A percentile compares a stretch with the other conserved stretches of the same genome.
phyloP scores from a whole-genome alignment of 2,329 filamentous ascomycete species.

The Drechslerella dactyloides region DNA sequence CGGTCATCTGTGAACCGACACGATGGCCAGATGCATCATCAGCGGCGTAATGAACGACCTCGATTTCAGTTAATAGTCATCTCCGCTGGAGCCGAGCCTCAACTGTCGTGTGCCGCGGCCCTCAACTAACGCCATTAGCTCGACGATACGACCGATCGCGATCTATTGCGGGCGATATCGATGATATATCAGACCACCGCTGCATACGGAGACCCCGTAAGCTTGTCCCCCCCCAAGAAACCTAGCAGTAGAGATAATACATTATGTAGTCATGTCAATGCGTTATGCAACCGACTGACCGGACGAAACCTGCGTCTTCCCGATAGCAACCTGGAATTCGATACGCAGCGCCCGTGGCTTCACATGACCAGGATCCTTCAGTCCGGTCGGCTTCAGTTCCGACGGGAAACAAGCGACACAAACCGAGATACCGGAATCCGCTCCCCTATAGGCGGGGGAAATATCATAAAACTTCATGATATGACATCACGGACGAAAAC shows the following conservation, averaged over 20 bases:
- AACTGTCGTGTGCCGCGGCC: background rate
- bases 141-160: no score
- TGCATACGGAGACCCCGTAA: background rate
- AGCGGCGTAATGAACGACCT: background rate
- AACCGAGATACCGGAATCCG: background rate
- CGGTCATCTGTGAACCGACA: no score
- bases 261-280: slow-evolving; percentile 10
- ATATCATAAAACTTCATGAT: slow-evolving; percentile 23
- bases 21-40: background rate
- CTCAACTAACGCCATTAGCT: no score
- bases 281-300: slow-evolving; percentile 26
- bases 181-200: background rate
- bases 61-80: background rate
- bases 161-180: background rate
- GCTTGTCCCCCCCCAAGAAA: background rate
- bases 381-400: background rate
- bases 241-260: background rate
- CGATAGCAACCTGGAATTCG: background rate
- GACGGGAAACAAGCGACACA: background rate
- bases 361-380: background rate
- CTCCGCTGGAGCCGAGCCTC: background rate
- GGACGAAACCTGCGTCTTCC: slow-evolving; percentile 21
- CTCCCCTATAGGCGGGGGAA: slow-evolving; percentile 17
- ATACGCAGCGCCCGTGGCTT: no score
- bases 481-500: slow-evolving; percentile 35